Evolutionary conservation across 495 filamentous ascomycete species (phyloP).

Genomic region (Parmelia sp.): DNA sequence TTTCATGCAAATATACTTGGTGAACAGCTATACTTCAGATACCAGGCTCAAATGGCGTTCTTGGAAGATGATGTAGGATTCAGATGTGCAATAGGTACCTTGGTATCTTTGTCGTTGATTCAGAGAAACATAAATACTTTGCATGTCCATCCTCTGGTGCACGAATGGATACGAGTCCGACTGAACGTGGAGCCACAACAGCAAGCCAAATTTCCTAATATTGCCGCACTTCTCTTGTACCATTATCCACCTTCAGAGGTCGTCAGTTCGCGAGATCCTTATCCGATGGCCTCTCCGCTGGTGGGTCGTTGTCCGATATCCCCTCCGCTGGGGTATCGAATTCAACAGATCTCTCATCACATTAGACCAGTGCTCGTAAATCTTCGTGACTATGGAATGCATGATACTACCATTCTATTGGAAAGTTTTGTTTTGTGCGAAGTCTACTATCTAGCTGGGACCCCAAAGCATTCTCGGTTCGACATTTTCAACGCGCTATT

Average conservation of each 20-base stretch:
- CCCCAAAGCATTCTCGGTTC: background rate
- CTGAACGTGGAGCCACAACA: background rate
- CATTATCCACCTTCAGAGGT: conserved; percentile 10
- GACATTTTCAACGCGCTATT: background rate
- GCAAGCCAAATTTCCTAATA: conserved; percentile 3
- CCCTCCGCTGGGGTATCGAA: background rate
- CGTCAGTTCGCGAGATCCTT: background rate
- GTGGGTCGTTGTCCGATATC: background rate
- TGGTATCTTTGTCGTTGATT: conserved; percentile 11
- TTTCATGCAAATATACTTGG: background rate
- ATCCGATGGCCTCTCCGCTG: no score
- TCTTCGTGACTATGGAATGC: conserved; percentile 2
- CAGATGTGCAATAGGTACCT: conserved; percentile 10
- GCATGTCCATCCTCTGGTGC: conserved; percentile 10
- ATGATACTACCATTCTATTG: background rate
- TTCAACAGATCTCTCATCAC: conserved; percentile 3
- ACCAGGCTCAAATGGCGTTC: background rate
- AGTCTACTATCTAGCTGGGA: background rate
- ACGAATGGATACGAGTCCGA: conserved; percentile 10
- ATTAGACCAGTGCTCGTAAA: background rate
- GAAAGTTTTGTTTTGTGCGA: conserved; percentile 9
- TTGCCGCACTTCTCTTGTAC: background rate
- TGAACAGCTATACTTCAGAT: background rate
- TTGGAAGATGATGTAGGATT: conserved; percentile 13
- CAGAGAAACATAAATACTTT: conserved; percentile 1